Percentiles rank a stretch among this genome's conserved stretches.
Conservation (phyloP, 768 basidiomycete species). For the Boletus reticuloceps region DNA sequence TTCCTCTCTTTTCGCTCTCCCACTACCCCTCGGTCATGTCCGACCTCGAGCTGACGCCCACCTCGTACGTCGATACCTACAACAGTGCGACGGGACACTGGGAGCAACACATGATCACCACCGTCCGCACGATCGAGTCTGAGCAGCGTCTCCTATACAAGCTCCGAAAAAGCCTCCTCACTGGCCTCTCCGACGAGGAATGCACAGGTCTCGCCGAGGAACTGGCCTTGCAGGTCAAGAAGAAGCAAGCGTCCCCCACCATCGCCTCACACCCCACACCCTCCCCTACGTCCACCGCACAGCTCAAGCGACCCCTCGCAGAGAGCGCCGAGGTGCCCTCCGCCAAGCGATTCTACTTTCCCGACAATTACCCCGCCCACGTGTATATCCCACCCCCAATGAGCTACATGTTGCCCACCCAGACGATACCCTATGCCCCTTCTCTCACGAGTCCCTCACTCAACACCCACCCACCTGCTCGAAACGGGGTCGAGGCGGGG, state of each 20-base stretch:
- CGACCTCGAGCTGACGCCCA: conserved; percentile 50
- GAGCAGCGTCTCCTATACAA: conserved; percentile 66
- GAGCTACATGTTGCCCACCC: conserved; percentile 28
- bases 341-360: conserved; percentile 28
- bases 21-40: conserved; percentile 48
- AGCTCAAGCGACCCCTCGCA: conserved; percentile 28
- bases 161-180: conserved; percentile 54
- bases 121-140: conserved; percentile 55
- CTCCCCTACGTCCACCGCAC: conserved; percentile 8
- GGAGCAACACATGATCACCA: conserved; percentile 63
- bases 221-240: conserved; percentile 43
- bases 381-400: conserved; percentile 29
- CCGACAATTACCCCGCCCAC: conserved; percentile 27
- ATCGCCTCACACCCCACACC: neutral
- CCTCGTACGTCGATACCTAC: conserved; percentile 61
- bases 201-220: conserved; percentile 58
- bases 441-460: conserved; percentile 20
- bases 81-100: conserved; percentile 53
- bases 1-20: conserved; percentile 62
- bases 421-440: conserved; percentile 27
- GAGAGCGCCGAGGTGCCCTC: conserved; percentile 24
- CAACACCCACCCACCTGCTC: conserved; percentile 7
- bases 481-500: conserved; percentile 12
- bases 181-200: conserved; percentile 55
- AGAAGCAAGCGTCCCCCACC: conserved; percentile 8